A percentile compares a stretch with the other conserved stretches of the same genome.
phyloP scores from a whole-genome alignment of 2,329 filamentous ascomycete genomes.

The Pseudofabraea citricarpa region DNA sequence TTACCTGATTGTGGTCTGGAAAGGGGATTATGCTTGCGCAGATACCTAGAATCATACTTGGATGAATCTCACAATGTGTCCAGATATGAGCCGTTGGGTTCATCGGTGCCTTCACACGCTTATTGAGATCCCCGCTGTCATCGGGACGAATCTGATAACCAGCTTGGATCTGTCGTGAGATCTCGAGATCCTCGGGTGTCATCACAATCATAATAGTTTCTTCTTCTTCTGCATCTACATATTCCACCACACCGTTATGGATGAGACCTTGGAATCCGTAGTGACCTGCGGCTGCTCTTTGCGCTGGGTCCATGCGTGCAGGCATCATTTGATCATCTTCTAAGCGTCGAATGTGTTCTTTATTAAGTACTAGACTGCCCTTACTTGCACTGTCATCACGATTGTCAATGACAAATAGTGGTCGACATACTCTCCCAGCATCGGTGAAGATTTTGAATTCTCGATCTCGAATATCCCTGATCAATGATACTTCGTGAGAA shows the following conservation, averaged over 20 bases:
- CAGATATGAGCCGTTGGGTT: conserved; percentile 87
- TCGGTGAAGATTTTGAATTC: conserved; percentile 99
- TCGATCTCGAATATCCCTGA: conserved; percentile 92
- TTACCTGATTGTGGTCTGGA: conserved; percentile 92
- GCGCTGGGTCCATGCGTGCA: conserved; percentile 52
- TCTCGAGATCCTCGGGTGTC: conserved; percentile 91
- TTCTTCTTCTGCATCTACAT: conserved; percentile 96
- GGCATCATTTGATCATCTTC: conserved; percentile 66
- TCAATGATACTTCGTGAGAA: conserved; percentile 87
- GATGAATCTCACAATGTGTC: conserved; percentile 98
- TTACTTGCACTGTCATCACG: conserved; percentile 68
- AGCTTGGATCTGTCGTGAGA: conserved; percentile 64
- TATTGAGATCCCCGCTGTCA: conserved; percentile 68
- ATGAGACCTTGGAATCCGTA: conserved; percentile 89
- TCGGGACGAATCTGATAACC: conserved; percentile 58
- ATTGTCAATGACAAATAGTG: conserved; percentile 89
- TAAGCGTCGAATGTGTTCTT: conserved; percentile 75
- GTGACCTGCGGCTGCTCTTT: conserved; percentile 50
- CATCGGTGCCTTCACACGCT: conserved; percentile 80
- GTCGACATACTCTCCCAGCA: conserved; percentile 89
- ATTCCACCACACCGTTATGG: conserved; percentile 82
- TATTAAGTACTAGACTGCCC: conserved; percentile 76
- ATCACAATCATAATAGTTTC: conserved; percentile 99
- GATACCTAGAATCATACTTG: conserved; percentile 97
- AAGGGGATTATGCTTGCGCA: conserved; percentile 99